Conservation (phyloP, 2,329 filamentous ascomycete species). For the Alternaria sp. region DNA sequence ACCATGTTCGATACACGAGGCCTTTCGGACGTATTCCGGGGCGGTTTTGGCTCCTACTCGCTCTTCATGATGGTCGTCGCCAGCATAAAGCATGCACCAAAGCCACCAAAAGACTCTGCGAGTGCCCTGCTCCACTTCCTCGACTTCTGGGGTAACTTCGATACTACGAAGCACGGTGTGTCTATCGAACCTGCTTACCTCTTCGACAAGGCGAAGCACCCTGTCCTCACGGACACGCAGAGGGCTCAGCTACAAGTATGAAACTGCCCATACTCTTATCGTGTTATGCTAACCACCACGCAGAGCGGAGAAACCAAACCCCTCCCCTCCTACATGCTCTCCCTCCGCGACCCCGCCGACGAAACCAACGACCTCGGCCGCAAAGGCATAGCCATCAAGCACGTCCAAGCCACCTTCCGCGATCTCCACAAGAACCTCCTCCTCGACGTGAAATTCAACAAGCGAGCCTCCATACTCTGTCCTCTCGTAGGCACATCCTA, state of each 20-base stretch:
- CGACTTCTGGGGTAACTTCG: conserved; percentile 56
- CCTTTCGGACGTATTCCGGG: conserved; percentile 55
- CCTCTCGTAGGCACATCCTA: conserved; percentile 29
- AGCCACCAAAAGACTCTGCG: conserved; percentile 43
- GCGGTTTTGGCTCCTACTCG: conserved; percentile 62
- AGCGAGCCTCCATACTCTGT: conserved; percentile 23
- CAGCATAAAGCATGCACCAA: conserved; percentile 55
- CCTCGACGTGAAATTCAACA: conserved; percentile 20
- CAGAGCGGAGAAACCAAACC: conserved; percentile 21
- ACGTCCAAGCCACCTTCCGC: conserved; percentile 55
- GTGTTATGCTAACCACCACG: conserved; percentile 14
- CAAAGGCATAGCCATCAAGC: conserved; percentile 55
- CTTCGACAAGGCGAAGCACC: conserved; percentile 48
- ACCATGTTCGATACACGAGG: conserved; percentile 58
- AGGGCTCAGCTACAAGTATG: conserved; percentile 21
- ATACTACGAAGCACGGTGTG: conserved; percentile 56
- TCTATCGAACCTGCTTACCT: conserved; percentile 56
- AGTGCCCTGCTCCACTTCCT: conserved; percentile 58
- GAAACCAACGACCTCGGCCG: conserved; percentile 63
- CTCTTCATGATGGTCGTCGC: conserved; percentile 65
- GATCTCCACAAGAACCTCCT: conserved; percentile 21
- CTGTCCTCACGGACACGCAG: conserved; percentile 23
- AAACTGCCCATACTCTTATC: too few species aligned
- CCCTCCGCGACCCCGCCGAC: conserved; percentile 66
- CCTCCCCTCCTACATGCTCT: conserved; percentile 51